Conservation (phyloP, 805 yeast species). For the Metschnikowia rubicola region DNA sequence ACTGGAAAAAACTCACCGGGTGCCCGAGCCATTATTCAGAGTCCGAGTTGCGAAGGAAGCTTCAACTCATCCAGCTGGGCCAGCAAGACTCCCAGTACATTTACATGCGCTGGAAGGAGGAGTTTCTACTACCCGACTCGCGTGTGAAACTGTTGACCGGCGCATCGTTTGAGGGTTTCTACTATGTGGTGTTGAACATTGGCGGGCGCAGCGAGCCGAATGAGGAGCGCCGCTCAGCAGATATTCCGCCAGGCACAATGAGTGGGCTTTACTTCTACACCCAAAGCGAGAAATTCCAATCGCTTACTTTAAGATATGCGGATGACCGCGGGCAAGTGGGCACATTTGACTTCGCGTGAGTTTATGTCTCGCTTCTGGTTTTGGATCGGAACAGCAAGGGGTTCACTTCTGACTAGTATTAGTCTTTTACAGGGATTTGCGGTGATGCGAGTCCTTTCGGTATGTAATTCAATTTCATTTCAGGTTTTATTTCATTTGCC, state of each 20-base stretch:
- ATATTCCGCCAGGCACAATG: slow-evolving; percentile 57
- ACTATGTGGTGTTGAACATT: slow-evolving; percentile 81
- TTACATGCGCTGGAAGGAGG: slow-evolving; percentile 95
- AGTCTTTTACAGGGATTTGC: too few relatives aligned
- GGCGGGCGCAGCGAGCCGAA: slow-evolving; percentile 20
- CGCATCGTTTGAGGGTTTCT: slow-evolving; percentile 91
- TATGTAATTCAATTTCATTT: too few relatives aligned
- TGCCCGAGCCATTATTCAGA: slow-evolving; percentile 48
- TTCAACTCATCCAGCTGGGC: slow-evolving; percentile 30
- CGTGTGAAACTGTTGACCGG: slow-evolving; percentile 55
- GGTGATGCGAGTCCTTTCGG: too few relatives aligned
- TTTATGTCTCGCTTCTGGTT: not conserved
- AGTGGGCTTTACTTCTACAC: slow-evolving; percentile 81
- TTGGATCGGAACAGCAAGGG: too few relatives aligned
- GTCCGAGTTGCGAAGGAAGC: slow-evolving; percentile 23
- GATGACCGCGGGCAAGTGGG: slow-evolving; percentile 43
- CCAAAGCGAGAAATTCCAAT: slow-evolving; percentile 76
- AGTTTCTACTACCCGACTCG: slow-evolving; percentile 79
- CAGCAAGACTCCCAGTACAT: slow-evolving; percentile 36
- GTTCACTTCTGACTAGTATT: too few relatives aligned
- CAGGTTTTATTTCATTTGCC: too few relatives aligned
- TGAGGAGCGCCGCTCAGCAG: not conserved
- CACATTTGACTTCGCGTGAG: slow-evolving; percentile 24
- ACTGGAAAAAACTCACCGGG: slow-evolving; percentile 47
- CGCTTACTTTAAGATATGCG: slow-evolving; percentile 58